Evolutionary conservation across 2,329 filamentous ascomycete genomes (phyloP).

Genomic region (Torrubiella hemipterigena): DNA sequence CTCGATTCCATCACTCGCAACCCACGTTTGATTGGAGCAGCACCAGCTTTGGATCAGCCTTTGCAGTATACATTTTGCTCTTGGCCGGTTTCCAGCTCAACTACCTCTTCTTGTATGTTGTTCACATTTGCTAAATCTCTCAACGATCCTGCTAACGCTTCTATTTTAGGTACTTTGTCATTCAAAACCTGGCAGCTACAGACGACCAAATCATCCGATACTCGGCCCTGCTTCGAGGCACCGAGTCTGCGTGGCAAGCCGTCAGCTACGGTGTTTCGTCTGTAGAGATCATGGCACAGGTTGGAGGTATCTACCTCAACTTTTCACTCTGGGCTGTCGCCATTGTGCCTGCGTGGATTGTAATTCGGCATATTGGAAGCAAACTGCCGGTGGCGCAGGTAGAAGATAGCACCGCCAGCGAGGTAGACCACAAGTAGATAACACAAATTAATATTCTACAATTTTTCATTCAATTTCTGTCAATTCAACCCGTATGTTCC

Average conservation of each 20-base stretch:
- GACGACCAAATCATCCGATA: slow-evolving; percentile 56
- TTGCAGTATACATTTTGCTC: slow-evolving; percentile 56
- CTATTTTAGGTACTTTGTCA: slow-evolving; percentile 49
- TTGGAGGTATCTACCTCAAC: slow-evolving; percentile 59
- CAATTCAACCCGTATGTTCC: no score
- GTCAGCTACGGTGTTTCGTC: slow-evolving; percentile 58
- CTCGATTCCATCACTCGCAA: slow-evolving; percentile 40
- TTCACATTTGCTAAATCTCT: neutral
- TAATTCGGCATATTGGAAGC: slow-evolving; percentile 46
- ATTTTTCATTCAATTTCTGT: no score
- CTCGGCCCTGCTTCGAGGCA: slow-evolving; percentile 54
- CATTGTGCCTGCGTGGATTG: slow-evolving; percentile 54
- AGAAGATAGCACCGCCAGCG: no score
- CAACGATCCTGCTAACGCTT: slow-evolving; percentile 1
- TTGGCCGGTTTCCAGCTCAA: slow-evolving; percentile 60
- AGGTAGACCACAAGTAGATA: no score
- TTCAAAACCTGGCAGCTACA: slow-evolving; percentile 49
- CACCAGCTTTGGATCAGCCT: slow-evolving; percentile 51
- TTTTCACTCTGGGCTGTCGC: slow-evolving; percentile 56
- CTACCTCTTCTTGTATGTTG: slow-evolving; percentile 53
- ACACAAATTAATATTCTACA: no score
- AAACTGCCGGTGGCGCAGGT: no score
- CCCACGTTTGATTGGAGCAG: slow-evolving; percentile 57
- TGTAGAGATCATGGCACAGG: slow-evolving; percentile 47
- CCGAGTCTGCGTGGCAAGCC: slow-evolving; percentile 62